phyloP scores from a whole-genome alignment of 495 filamentous ascomycete species.

The Astrothelium subdiscretum region DNA sequence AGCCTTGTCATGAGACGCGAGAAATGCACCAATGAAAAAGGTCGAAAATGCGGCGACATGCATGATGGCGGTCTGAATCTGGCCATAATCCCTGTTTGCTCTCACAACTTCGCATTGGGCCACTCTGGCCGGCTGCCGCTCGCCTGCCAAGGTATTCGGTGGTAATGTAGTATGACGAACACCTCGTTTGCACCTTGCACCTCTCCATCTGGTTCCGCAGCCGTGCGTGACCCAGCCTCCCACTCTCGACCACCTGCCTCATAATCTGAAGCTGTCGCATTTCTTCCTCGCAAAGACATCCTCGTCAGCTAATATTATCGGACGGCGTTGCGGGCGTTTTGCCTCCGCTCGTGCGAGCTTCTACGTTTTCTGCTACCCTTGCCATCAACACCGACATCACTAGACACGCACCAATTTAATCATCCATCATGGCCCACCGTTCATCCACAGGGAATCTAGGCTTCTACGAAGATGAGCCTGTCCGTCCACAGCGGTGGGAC shows the following conservation, averaged over 20 bases:
- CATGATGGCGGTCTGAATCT: not conserved
- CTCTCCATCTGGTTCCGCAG: not conserved
- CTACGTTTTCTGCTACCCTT: not conserved
- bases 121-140: not conserved
- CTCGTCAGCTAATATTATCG: not conserved
- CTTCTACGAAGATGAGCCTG: conserved; percentile 15
- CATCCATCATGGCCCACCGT: conserved; percentile 9
- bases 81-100: not conserved
- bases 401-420: not conserved
- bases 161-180: not conserved
- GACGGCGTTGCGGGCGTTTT: not conserved
- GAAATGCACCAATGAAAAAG: not conserved
- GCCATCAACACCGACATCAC: not conserved
- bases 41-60: not conserved
- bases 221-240: not conserved
- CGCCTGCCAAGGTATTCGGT: not conserved
- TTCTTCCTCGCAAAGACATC: not conserved
- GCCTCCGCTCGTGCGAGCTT: not conserved
- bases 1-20: not conserved
- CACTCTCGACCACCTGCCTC: not conserved
- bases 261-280: not conserved
- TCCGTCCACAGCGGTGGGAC: conserved; percentile 27
- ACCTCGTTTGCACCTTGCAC: not conserved
- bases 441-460: conserved; percentile 24
- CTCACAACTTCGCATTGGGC: not conserved